Evolutionary conservation across 805 yeast genomes (phyloP).

Genomic region (Pichia cephalocereana): DNA sequence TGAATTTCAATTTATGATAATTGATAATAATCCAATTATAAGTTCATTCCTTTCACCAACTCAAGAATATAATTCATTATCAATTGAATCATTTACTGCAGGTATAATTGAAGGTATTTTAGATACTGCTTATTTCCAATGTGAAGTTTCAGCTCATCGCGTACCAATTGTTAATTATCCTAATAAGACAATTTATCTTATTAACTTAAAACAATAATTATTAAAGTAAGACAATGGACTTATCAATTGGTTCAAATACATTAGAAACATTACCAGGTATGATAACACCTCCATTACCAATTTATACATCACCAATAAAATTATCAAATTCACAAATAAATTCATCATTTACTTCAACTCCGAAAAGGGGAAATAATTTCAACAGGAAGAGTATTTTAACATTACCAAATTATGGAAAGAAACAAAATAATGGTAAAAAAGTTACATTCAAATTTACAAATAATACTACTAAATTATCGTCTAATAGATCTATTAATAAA

Average conservation of each 20-base stretch:
- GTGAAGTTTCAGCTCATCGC: constrained; percentile 75
- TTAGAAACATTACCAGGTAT: constrained; percentile 10
- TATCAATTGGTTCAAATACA: constrained; percentile 4
- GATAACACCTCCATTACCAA: constrained; percentile 8
- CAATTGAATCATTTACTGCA: constrained; percentile 76
- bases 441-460: too few relatives aligned
- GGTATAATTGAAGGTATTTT: constrained; percentile 79
- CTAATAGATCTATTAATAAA: too few relatives aligned
- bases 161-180: constrained; percentile 51
- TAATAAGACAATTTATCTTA: constrained; percentile 62
- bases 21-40: constrained; percentile 63
- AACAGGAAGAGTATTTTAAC: too few relatives aligned
- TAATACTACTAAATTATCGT: too few relatives aligned
- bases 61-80: constrained; percentile 64
- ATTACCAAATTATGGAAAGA: too few relatives aligned
- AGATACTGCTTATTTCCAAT: constrained; percentile 63
- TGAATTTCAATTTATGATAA: constrained; percentile 67
- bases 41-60: constrained; percentile 72
- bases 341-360: constrained; percentile 8
- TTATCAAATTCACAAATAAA: constrained; percentile 2
- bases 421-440: too few relatives aligned
- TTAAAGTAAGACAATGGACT: constrained; percentile 37
- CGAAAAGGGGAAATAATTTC: not conserved
- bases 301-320: constrained; percentile 5
- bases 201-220: constrained; percentile 56